Evolutionary conservation across 192 early-diverging fungal species (phyloP), one percentile per base, ranked within the genome.

Genomic region (Physocladia obscura): DNA sequence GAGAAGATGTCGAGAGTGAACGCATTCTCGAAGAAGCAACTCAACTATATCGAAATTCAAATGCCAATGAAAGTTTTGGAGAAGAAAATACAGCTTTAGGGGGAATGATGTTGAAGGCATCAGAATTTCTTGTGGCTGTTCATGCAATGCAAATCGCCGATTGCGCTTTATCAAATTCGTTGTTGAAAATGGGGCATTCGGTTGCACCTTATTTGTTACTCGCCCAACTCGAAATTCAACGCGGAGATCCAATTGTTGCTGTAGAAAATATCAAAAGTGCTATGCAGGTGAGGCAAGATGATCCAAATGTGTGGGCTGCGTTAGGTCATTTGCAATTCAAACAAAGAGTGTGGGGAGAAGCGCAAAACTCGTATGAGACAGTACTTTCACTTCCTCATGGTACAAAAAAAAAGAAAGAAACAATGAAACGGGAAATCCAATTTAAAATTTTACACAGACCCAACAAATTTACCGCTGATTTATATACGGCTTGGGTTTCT

Each of bases 1-100:
- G 78, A 6, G 81, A 85, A 49, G 83, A 87, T 69, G 57, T 74
- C 31, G 86, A 85, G 75, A 62, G 75, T 2, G 82, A 82, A 64
- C 71, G 74, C 4, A 71, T 71, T 47, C 13, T 82, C 4, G 54
- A 62, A 19, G 76, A 85, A 49, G 81, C 77, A 15, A 47, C 49
- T 11, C 72, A 81, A 49, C 24, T 73, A 30, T 72, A 78, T 29
- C 74, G 78, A 36, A 51, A 70, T 3, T 74, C 74, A 5, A 35
- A 27, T 37, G n/a, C 11, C n/a, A 37, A 24, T 26, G n/a, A 44
- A 8, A 44, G n/a, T 44, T n/a, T 44, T 13, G n/a, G n/a, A 13
- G n/a, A 44, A 13, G 8, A 22, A 4, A 51, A 49, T 39, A 19
- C 26, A 11, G 69, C 32, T 55, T 6, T 19, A 4, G 58, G 19